Percentiles rank a stretch among this genome's conserved stretches.
These are phyloP conservation scores for Neofusicoccum cordaticola DNA, from an alignment of 2,329 filamentous ascomycete genomes.

Conservation along the genomic window DNA sequence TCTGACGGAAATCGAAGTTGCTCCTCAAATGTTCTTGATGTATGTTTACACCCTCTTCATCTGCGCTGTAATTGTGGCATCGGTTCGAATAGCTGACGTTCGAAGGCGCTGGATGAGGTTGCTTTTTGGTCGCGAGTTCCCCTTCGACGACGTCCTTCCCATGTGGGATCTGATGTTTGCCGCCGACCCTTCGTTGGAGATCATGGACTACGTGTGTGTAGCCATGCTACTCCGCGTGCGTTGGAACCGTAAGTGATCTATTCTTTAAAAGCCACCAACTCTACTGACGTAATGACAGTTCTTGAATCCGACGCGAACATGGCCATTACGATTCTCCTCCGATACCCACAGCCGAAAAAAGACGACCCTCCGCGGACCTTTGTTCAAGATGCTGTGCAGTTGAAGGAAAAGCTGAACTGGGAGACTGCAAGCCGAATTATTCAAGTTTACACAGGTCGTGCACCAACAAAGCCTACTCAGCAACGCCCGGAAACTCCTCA, in stretches of 20 bases:
- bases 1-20: slow-evolving; percentile 76
- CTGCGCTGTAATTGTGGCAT: background rate
- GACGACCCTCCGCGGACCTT: slow-evolving; percentile 72
- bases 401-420: slow-evolving; percentile 62
- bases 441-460: slow-evolving; percentile 62
- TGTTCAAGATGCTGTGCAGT: slow-evolving; percentile 78
- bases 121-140: slow-evolving; percentile 88
- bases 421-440: slow-evolving; percentile 65
- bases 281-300: slow-evolving; percentile 50
- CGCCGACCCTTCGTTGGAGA: slow-evolving; percentile 72
- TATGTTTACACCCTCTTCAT: slow-evolving; percentile 42
- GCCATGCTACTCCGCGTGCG: slow-evolving; percentile 90
- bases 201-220: slow-evolving; percentile 88
- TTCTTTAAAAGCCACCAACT: background rate
- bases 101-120: slow-evolving; percentile 85
- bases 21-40: slow-evolving; percentile 98
- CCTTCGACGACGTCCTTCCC: slow-evolving; percentile 76
- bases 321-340: slow-evolving; percentile 76
- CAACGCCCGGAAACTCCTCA: slow-evolving; percentile 22
- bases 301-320: slow-evolving; percentile 83
- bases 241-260: slow-evolving; percentile 70
- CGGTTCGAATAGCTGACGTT: slow-evolving; percentile 22
- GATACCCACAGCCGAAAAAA: slow-evolving; percentile 68
- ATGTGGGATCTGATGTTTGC: slow-evolving; percentile 93
- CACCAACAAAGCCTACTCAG: slow-evolving; percentile 29